Conservation (phyloP, 2,329 filamentous ascomycete genomes). For the Tolypocladium ovalisporum region DNA sequence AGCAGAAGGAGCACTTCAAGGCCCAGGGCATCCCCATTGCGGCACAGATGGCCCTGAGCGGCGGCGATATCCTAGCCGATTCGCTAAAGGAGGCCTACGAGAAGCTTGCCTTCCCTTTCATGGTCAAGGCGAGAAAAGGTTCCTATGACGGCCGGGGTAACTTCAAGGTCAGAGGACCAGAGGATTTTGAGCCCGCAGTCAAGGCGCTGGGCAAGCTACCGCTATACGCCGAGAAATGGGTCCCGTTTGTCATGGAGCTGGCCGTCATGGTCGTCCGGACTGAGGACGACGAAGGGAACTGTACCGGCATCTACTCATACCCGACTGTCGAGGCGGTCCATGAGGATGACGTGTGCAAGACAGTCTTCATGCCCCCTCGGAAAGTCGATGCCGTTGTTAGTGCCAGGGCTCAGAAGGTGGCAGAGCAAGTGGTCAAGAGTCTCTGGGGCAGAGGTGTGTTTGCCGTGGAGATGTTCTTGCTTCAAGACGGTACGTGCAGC, state of each 20-base stretch:
- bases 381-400: conserved; percentile 50
- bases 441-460: conserved; percentile 89
- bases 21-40: conserved; percentile 61
- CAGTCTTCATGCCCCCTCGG: conserved; percentile 77
- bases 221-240: conserved; percentile 85
- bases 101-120: conserved; percentile 69
- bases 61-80: conserved; percentile 38
- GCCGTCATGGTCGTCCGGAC: conserved; percentile 94
- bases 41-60: conserved; percentile 53
- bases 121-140: conserved; percentile 84
- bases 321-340: conserved; percentile 91
- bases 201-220: conserved; percentile 57
- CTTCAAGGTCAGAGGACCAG: conserved; percentile 34
- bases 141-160: conserved; percentile 84
- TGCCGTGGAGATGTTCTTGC: conserved; percentile 91
- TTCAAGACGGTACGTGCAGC: conserved; percentile 50
- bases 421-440: conserved; percentile 64
- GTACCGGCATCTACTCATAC: conserved; percentile 54
- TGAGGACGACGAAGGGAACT: conserved; percentile 48
- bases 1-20: conserved; percentile 73
- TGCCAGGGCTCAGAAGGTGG: conserved; percentile 61
- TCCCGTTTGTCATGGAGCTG: conserved; percentile 74
- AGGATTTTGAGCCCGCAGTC: conserved; percentile 50
- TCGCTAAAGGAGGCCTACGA: conserved; percentile 54
- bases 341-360: conserved; percentile 89